Conservation (phyloP, 805 yeast species). For the Maudiozyma serrabonitensis region DNA sequence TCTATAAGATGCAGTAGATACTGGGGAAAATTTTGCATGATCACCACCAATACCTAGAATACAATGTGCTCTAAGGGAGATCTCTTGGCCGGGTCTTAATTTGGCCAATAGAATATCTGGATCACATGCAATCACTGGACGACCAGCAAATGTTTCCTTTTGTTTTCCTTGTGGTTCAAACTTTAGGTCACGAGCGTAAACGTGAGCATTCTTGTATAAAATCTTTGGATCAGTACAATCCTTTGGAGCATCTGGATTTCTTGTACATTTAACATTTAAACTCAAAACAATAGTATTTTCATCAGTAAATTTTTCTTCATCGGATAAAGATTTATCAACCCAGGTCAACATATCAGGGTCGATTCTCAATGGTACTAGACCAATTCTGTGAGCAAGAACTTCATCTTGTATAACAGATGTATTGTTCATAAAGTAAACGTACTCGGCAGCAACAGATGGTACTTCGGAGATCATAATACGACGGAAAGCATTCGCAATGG, state of each 20-base stretch:
- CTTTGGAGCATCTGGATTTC: slow-evolving; percentile 73
- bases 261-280: slow-evolving; percentile 73
- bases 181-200: slow-evolving; percentile 81
- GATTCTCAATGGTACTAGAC: slow-evolving; percentile 79
- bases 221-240: slow-evolving; percentile 74
- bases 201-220: slow-evolving; percentile 71
- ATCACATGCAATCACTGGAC: slow-evolving; percentile 68
- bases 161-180: slow-evolving; percentile 92
- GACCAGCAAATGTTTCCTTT: slow-evolving; percentile 52
- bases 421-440: slow-evolving; percentile 82
- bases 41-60: slow-evolving; percentile 86
- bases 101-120: slow-evolving; percentile 88
- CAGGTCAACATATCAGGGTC: slow-evolving; percentile 85
- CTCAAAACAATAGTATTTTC: slow-evolving; percentile 82
- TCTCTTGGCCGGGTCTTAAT: slow-evolving; percentile 95
- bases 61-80: slow-evolving; percentile 82
- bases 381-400: slow-evolving; percentile 91
- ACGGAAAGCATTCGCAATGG: slow-evolving; percentile 92
- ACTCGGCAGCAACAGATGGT: slow-evolving; percentile 91
- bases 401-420: slow-evolving; percentile 97
- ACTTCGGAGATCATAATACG: slow-evolving; percentile 96
- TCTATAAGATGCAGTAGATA: slow-evolving; percentile 91
- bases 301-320: slow-evolving; percentile 67
- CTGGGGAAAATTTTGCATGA: slow-evolving; percentile 97
- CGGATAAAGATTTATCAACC: slow-evolving; percentile 60